phyloP scores from a whole-genome alignment of 208 protist species.

The Herpetomonas muscarum region DNA sequence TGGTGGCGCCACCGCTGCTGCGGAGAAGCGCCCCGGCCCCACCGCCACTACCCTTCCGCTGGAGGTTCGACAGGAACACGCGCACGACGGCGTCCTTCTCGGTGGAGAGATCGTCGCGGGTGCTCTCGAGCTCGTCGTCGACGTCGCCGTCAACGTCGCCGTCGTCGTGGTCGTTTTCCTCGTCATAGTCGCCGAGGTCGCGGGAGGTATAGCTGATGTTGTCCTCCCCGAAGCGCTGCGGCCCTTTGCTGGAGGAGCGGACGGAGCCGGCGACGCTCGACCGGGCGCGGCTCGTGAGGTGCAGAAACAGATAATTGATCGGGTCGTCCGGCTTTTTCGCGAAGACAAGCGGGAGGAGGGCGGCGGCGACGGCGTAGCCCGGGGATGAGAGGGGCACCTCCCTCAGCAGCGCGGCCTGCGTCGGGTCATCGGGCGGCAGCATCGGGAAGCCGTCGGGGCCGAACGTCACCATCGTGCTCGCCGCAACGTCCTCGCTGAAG shows the following conservation, averaged over 20 bases:
- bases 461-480: slow-evolving; percentile 13
- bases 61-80: slow-evolving; percentile 9
- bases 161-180: slow-evolving; percentile 16
- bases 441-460: slow-evolving; percentile 20
- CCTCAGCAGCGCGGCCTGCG: slow-evolving; percentile 39
- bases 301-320: slow-evolving; percentile 64
- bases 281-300: slow-evolving; percentile 33
- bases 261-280: slow-evolving; percentile 29
- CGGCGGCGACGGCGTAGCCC: slow-evolving; percentile 36
- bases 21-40: slow-evolving; percentile 3
- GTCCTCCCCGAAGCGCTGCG: slow-evolving; percentile 15
- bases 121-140: slow-evolving; percentile 16
- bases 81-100: slow-evolving; percentile 5
- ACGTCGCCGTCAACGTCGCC: slow-evolving; percentile 25
- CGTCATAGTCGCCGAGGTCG: slow-evolving; percentile 27
- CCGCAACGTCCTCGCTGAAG: slow-evolving; percentile 36
- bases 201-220: slow-evolving; percentile 38
- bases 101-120: slow-evolving; percentile 5
- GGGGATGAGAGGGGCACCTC: slow-evolving; percentile 39
- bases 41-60: slow-evolving; percentile 11
- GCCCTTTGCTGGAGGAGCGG: slow-evolving; percentile 32
- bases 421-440: slow-evolving; percentile 33
- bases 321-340: slow-evolving; percentile 57
- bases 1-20: slow-evolving; percentile 7
- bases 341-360: slow-evolving; percentile 45